Percentiles rank a stretch among this genome's conserved stretches.
These are phyloP conservation scores for Rosa lucieae DNA, from an alignment of 306 rosid genomes.

Conservation along the genomic window DNA sequence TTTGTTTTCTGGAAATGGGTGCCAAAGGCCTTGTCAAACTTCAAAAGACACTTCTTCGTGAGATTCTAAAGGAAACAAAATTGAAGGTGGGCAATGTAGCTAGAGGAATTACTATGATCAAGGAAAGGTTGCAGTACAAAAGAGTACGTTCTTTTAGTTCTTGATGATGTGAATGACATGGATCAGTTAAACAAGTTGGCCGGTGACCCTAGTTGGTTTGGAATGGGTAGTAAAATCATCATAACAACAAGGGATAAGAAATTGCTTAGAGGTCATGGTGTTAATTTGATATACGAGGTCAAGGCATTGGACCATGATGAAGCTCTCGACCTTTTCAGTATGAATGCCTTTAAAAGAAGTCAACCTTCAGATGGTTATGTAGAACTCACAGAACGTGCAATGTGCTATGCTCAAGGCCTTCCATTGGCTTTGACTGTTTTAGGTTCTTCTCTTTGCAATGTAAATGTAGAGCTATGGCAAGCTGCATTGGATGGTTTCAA, in stretches of 20 bases:
- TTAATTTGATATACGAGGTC: neutral
- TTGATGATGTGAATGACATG: neutral
- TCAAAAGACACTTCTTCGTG: neutral
- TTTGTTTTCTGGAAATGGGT: neutral
- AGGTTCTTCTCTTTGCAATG: constrained; percentile 37
- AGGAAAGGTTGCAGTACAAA: neutral
- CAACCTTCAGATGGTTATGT: neutral
- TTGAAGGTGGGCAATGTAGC: neutral
- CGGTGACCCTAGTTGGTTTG: neutral
- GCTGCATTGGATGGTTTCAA: neutral
- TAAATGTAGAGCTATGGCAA: constrained; percentile 11
- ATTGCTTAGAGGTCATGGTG: neutral
- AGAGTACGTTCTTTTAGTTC: neutral
- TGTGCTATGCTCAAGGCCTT: neutral
- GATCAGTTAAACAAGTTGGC: neutral
- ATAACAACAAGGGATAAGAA: neutral
- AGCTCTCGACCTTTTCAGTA: neutral
- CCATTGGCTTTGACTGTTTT: constrained; percentile 44
- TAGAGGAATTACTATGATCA: neutral
- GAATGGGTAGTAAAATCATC: neutral
- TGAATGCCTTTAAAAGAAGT: neutral
- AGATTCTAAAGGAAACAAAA: neutral
- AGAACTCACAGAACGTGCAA: neutral
- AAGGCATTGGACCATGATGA: neutral
- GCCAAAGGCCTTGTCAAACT: neutral